Conservation (phyloP, 2,329 filamentous ascomycete genomes). For the Fusarium buxicola region DNA sequence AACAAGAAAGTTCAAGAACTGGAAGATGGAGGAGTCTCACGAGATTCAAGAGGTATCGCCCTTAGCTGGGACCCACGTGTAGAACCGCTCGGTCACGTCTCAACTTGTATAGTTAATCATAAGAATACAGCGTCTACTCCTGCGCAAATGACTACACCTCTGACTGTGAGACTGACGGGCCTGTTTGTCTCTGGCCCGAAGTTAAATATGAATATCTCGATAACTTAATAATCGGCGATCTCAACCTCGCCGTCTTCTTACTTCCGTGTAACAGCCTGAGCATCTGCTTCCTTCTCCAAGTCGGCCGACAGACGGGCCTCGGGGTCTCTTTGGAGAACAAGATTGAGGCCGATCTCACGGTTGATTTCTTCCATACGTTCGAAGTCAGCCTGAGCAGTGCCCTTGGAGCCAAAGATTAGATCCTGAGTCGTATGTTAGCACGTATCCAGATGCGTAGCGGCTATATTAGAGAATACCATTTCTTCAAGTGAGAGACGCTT, state of each 20-base stretch:
- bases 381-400: conserved; percentile 73
- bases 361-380: conserved; percentile 81
- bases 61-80: not conserved
- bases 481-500: conserved; percentile 73
- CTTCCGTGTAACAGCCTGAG: not conserved
- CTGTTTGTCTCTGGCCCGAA: no score
- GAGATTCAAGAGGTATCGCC: conserved; percentile 24
- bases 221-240: no score
- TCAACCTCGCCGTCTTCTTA: not conserved
- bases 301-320: no score
- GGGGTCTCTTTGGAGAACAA: no score
- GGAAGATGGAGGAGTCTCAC: conserved; percentile 14
- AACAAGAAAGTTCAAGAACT: conserved; percentile 30
- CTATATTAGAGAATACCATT: conserved; percentile 57
- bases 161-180: no score
- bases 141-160: no score
- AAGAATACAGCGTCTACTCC: no score
- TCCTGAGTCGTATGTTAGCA: conserved; percentile 56
- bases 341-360: conserved; percentile 70
- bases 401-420: conserved; percentile 73
- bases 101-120: no score
- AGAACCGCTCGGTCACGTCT: not conserved
- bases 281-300: not conserved
- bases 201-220: no score
- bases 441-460: accelerated